Evolutionary conservation across 1,284 basidiomycete species (phyloP).

Genomic region (Ustilago bromivora): DNA sequence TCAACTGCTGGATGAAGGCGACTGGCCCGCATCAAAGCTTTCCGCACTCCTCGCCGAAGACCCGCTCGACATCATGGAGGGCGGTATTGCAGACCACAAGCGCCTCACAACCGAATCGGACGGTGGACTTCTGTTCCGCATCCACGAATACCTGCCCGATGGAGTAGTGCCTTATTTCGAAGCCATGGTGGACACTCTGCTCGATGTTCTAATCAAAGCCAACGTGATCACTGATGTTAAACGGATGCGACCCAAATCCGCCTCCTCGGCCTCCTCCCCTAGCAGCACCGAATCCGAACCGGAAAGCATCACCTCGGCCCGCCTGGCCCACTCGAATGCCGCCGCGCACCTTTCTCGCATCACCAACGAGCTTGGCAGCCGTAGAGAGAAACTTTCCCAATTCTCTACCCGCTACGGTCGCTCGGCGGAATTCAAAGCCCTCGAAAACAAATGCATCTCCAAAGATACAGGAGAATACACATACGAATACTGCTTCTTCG

Average conservation of each 20-base stretch:
- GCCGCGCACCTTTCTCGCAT: constrained; percentile 67
- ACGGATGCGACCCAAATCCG: constrained; percentile 36
- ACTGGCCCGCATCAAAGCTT: constrained; percentile 74
- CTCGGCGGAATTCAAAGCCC: constrained; percentile 94
- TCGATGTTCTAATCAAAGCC: constrained; percentile 78
- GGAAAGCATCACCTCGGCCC: constrained; percentile 70
- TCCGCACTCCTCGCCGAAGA: constrained; percentile 75
- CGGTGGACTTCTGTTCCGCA: constrained; percentile 75
- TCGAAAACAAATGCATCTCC: constrained; percentile 82
- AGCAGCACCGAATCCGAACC: constrained; percentile 17
- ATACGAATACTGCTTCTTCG: constrained; percentile 96
- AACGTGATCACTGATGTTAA: constrained; percentile 74
- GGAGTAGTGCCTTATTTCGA: constrained; percentile 82
- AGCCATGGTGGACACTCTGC: constrained; percentile 76
- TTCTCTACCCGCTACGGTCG: constrained; percentile 79
- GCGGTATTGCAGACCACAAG: constrained; percentile 22
- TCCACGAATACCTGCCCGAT: constrained; percentile 89
- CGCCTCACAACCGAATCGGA: constrained; percentile 26
- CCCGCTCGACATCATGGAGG: constrained; percentile 69
- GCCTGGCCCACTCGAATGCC: constrained; percentile 73
- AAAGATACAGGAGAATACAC: constrained; percentile 93
- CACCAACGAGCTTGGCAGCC: constrained; percentile 73
- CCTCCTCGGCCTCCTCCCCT: constrained; percentile 7
- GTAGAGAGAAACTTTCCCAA: constrained; percentile 73
- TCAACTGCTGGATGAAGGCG: constrained; percentile 56